A percentile compares a stretch with the other conserved stretches of the same genome.
Evolutionary conservation across 345 rosid species (phyloP).

Genomic region (Psidium guajava): DNA sequence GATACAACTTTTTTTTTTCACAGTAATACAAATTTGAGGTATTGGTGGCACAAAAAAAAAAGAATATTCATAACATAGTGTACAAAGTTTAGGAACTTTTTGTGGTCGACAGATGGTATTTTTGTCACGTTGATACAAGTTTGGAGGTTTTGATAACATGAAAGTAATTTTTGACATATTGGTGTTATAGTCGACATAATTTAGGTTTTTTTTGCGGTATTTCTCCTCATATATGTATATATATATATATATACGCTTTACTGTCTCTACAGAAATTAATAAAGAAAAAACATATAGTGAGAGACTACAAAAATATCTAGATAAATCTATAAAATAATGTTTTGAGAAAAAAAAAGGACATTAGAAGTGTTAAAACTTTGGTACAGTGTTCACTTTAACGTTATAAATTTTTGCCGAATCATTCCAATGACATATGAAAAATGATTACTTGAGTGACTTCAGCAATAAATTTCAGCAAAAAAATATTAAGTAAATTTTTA

Average conservation of each 20-base stretch:
- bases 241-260: background rate
- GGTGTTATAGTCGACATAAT: background rate
- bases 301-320: background rate
- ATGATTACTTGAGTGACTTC: background rate
- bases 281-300: background rate
- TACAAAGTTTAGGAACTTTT: background rate
- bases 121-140: background rate
- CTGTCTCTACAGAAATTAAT: background rate
- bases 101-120: background rate
- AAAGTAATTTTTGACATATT: background rate
- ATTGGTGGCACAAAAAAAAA: no score
- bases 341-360: background rate
- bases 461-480: background rate
- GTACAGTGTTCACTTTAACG: background rate
- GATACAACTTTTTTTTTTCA: background rate
- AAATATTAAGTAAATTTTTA: background rate
- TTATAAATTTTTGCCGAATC: fast-evolving
- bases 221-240: background rate
- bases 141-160: background rate
- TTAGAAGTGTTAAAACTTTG: background rate
- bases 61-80: background rate
- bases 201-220: background rate
- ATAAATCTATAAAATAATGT: background rate
- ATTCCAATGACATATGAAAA: background rate
- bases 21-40: no score